These are phyloP conservation scores for Paraconiothyrium brasiliense DNA, from an alignment of 2,329 filamentous ascomycete genomes.

Conservation along the genomic window DNA sequence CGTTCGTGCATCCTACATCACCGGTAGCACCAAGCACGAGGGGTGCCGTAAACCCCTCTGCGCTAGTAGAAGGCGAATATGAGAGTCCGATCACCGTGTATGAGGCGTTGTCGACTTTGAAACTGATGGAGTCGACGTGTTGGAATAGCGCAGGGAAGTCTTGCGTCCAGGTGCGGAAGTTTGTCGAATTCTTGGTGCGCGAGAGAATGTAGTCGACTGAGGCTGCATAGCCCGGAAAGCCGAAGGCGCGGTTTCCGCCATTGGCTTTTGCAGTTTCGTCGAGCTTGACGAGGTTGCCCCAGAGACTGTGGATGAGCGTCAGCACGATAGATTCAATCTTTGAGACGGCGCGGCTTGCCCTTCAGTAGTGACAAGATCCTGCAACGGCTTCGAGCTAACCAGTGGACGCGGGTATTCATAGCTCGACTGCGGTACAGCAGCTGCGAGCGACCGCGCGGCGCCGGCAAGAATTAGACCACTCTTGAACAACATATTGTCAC, in stretches of 20 bases:
- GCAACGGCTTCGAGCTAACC: conserved; percentile 52
- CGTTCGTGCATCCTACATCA: conserved; percentile 51
- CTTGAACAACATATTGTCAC: conserved; percentile 40
- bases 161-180: conserved; percentile 57
- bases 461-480: conserved; percentile 34
- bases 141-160: conserved; percentile 60
- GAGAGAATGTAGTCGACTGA: conserved; percentile 67
- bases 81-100: conserved; percentile 56
- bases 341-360: conserved; percentile 34
- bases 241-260: conserved; percentile 69
- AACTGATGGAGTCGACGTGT: conserved; percentile 52
- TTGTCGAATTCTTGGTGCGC: conserved; percentile 55
- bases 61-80: conserved; percentile 59
- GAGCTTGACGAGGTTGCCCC: conserved; percentile 64
- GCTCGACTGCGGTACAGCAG: conserved; percentile 31
- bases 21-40: conserved; percentile 54
- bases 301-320: conserved; percentile 53
- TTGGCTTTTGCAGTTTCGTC: conserved; percentile 64
- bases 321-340: not conserved
- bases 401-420: conserved; percentile 33
- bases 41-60: conserved; percentile 54
- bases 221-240: conserved; percentile 66
- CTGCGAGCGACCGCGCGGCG: conserved; percentile 36
- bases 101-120: conserved; percentile 48
- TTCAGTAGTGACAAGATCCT: conserved; percentile 51